Conservation (phyloP, 1,139 yeast genomes). For the Kodamaea arcana region DNA sequence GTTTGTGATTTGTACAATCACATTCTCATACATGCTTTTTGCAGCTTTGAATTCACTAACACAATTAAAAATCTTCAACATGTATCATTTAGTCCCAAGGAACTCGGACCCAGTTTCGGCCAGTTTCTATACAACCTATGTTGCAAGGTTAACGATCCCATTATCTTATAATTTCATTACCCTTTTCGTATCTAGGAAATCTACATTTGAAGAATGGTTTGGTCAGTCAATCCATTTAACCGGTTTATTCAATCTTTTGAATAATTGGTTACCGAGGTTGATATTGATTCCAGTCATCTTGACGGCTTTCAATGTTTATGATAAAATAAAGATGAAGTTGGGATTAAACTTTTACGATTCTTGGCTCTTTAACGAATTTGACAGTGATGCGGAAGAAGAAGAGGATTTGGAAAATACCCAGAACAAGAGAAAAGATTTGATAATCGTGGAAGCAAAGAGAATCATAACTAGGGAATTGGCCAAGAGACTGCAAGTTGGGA, state of each 20-base stretch:
- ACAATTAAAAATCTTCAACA: constrained; percentile 64
- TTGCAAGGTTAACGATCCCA: constrained; percentile 80
- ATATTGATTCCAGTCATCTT: constrained; percentile 63
- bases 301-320: constrained; percentile 67
- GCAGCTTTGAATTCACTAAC: constrained; percentile 65
- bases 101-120: constrained; percentile 74
- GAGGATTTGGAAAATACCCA: constrained; percentile 13
- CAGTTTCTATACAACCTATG: constrained; percentile 74
- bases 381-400: constrained; percentile 9
- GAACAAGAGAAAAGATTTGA: constrained; percentile 31
- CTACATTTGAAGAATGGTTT: constrained; percentile 55
- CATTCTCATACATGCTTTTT: constrained; percentile 64
- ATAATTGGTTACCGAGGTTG: constrained; percentile 71
- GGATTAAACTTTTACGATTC: constrained; percentile 52
- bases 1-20: constrained; percentile 34
- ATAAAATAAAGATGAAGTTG: constrained; percentile 47
- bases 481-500: constrained; percentile 19
- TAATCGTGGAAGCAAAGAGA: constrained; percentile 43
- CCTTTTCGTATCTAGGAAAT: constrained; percentile 47
- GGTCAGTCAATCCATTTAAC: constrained; percentile 74
- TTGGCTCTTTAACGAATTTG: constrained; percentile 19
- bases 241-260: constrained; percentile 68
- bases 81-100: constrained; percentile 66
- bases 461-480: constrained; percentile 34
- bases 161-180: constrained; percentile 75